A percentile compares a stretch with the other conserved stretches of the same genome.
Conservation (phyloP, 129 eudicot species). For the Tagetes erecta region DNA sequence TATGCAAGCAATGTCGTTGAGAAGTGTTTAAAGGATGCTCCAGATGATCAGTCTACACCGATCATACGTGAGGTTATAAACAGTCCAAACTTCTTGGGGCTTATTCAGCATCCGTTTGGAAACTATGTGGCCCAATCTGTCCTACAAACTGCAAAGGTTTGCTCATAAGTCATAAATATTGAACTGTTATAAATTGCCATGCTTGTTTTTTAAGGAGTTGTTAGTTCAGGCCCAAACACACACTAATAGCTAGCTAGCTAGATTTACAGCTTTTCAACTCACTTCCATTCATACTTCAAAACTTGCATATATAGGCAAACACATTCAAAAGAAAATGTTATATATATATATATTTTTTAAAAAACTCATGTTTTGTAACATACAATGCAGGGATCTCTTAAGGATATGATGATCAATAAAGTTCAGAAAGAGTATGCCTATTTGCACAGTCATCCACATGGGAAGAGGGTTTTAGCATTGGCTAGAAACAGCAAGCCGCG, state of each 20-base stretch:
- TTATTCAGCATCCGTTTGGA: conserved; percentile 64
- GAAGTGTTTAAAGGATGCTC: conserved; percentile 48
- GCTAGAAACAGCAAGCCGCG: conserved; percentile 38
- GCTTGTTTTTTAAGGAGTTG: too few relatives aligned
- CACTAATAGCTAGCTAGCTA: too few relatives aligned
- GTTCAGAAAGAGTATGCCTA: conserved; percentile 42
- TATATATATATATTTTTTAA: too few relatives aligned
- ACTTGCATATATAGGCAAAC: too few relatives aligned
- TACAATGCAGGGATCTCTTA: conserved; percentile 48
- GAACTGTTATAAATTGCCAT: not conserved
- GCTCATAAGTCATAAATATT: not conserved
- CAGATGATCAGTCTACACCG: conserved; percentile 25
- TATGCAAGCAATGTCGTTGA: conserved; percentile 84
- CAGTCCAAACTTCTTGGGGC: conserved; percentile 40
- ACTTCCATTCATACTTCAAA: too few relatives aligned
- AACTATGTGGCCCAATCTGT: conserved; percentile 78
- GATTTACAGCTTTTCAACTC: too few relatives aligned
- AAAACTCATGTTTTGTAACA: not conserved
- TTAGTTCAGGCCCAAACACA: too few relatives aligned
- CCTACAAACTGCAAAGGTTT: conserved; percentile 41
- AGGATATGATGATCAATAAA: conserved; percentile 25
- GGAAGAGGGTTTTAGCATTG: conserved; percentile 56
- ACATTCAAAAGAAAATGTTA: too few relatives aligned
- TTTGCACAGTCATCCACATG: conserved; percentile 72
- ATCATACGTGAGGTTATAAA: conserved; percentile 54